Conservation (phyloP, 805 yeast genomes). For the Cyberlindnera misumaiensis region DNA sequence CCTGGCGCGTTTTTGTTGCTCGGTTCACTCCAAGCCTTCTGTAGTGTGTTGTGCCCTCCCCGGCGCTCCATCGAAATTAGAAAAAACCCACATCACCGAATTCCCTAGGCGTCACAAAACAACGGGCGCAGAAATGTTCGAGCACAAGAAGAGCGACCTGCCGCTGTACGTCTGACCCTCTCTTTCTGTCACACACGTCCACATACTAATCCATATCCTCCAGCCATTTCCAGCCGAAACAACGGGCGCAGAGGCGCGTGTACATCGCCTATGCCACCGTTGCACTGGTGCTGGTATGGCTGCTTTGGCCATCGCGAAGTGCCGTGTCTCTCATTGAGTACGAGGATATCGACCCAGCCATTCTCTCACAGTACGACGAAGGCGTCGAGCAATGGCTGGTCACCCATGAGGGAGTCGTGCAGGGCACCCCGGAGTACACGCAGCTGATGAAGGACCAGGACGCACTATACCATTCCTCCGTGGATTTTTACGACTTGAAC, state of each 20-base stretch:
- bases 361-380: slow-evolving; percentile 29
- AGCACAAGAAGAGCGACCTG: slow-evolving; percentile 39
- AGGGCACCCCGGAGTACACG: slow-evolving; percentile 20
- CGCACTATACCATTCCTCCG: slow-evolving; percentile 37
- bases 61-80: no score
- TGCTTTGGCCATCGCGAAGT: background rate
- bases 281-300: background rate
- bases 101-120: no score
- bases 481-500: slow-evolving; percentile 56
- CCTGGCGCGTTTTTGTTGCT: no score
- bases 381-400: slow-evolving; percentile 33
- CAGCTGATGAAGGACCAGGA: slow-evolving; percentile 26
- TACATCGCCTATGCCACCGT: background rate
- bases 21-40: no score
- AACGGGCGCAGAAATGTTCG: no score
- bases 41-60: no score
- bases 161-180: slow-evolving; percentile 33
- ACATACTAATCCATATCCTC: background rate
- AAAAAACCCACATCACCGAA: no score
- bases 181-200: background rate
- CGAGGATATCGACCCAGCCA: slow-evolving; percentile 24
- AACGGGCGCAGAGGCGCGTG: background rate
- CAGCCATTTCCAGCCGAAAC: background rate
- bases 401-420: slow-evolving; percentile 28
- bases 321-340: slow-evolving; percentile 1